A percentile compares a stretch with the other conserved stretches of the same genome.
These are phyloP conservation scores for Colletotrichum plurivorum DNA, from an alignment of 2,329 filamentous ascomycete genomes.

Conservation along the genomic window DNA sequence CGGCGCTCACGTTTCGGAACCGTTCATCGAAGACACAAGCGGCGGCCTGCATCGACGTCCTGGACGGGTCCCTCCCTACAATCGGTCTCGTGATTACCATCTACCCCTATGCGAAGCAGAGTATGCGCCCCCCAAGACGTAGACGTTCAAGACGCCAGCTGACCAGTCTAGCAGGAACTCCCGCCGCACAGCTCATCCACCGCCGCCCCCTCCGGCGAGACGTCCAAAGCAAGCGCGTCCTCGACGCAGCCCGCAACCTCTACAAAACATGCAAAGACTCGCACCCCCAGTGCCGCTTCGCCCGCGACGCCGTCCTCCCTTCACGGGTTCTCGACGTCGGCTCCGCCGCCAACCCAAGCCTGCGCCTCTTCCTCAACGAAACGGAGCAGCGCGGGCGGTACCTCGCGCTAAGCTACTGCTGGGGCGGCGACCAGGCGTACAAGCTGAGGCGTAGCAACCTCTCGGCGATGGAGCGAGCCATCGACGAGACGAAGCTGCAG, in stretches of 20 bases:
- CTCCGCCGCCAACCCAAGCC: background rate
- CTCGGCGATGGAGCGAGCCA: background rate
- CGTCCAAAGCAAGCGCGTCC: conserved; percentile 2
- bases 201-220: conserved; percentile 21
- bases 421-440: conserved; percentile 36
- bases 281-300: conserved; percentile 15
- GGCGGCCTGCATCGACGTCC: background rate
- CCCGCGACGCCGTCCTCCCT: conserved; percentile 14
- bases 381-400: conserved; percentile 25
- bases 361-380: conserved; percentile 21
- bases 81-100: background rate
- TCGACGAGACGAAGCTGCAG: background rate
- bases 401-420: conserved; percentile 43
- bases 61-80: conserved; percentile 1
- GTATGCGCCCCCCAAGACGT: background rate
- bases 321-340: conserved; percentile 35
- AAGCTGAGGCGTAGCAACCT: background rate
- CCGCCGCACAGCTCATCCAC: background rate
- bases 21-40: background rate
- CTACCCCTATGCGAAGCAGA: conserved; percentile 13
- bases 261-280: background rate
- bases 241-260: background rate
- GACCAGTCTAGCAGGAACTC: background rate
- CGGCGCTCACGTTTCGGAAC: conserved; percentile 11
- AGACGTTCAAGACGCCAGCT: background rate